phyloP scores from a whole-genome alignment of 306 rosid genomes.

The Castanea sativa region DNA sequence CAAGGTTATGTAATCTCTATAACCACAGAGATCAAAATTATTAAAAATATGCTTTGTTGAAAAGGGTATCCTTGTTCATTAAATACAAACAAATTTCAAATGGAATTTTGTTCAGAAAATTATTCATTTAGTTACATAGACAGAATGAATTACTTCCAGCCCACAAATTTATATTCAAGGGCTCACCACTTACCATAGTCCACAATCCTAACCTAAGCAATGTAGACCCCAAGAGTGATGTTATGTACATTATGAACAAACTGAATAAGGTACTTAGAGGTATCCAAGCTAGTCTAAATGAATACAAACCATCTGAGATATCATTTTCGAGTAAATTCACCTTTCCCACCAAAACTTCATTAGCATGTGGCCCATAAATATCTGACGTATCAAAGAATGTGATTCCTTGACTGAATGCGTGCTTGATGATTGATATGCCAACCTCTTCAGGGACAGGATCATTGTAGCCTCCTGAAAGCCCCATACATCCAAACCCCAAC shows the following conservation, averaged over 20 bases:
- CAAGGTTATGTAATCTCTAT: neutral
- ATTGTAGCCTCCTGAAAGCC: slow-evolving; percentile 52
- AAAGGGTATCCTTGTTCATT: too few relatives aligned
- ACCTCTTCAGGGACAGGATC: slow-evolving; percentile 54
- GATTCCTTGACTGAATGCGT: slow-evolving; percentile 57
- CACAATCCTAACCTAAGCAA: too few relatives aligned
- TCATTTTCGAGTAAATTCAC: slow-evolving; percentile 21
- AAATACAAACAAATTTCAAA: too few relatives aligned
- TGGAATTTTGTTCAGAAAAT: too few relatives aligned
- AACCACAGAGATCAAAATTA: neutral
- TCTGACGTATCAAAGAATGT: slow-evolving; percentile 77
- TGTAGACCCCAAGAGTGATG: too few relatives aligned
- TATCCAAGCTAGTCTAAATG: neutral
- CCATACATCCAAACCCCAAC: slow-evolving; percentile 70
- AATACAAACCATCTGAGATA: neutral
- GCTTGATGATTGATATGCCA: slow-evolving; percentile 50
- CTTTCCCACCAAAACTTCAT: slow-evolving; percentile 70
- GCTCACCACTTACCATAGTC: too few relatives aligned
- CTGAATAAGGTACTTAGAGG: neutral
- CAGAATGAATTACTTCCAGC: too few relatives aligned
- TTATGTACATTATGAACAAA: neutral
- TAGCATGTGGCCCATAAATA: slow-evolving; percentile 48
- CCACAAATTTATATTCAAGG: too few relatives aligned
- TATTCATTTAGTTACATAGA: too few relatives aligned
- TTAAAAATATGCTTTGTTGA: neutral